These are phyloP conservation scores for Aureobasidium sp. DNA, from an alignment of 2,329 filamentous ascomycete species.

Conservation along the genomic window DNA sequence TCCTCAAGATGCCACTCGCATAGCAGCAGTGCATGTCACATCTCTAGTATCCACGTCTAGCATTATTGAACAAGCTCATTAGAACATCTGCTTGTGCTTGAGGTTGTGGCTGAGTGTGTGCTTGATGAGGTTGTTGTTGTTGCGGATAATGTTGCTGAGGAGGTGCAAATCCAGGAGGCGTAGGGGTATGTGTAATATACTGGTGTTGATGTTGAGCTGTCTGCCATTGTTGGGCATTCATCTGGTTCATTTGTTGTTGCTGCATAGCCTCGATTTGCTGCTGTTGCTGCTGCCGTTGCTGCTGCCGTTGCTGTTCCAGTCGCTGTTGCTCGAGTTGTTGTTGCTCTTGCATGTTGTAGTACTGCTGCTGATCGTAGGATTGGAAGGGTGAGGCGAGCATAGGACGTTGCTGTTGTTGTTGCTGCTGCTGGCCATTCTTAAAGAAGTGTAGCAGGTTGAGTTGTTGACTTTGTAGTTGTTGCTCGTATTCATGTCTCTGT, in stretches of 20 bases:
- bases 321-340: not conserved
- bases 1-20: not conserved
- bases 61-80: conserved; percentile 7
- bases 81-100: conserved; percentile 10
- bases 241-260: not conserved
- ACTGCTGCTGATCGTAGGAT: not conserved
- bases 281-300: not conserved
- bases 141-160: not conserved
- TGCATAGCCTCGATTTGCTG: not conserved
- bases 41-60: conserved; percentile 8
- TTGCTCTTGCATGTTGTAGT: not conserved
- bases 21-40: not conserved
- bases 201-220: not conserved
- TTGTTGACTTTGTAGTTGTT: conserved; percentile 20
- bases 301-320: not conserved
- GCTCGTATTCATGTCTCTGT: conserved; percentile 6
- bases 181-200: not conserved
- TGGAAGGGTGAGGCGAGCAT: conserved; percentile 2
- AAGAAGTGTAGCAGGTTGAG: conserved; percentile 24
- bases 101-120: not conserved
- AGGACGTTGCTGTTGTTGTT: conserved; percentile 8
- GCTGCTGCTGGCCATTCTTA: conserved; percentile 18
- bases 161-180: not conserved
- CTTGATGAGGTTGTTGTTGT: not conserved
- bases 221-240: not conserved